Base-by-base conservation (phyloP, 352 stramenopile species). In the Pythium volutum region DNA sequence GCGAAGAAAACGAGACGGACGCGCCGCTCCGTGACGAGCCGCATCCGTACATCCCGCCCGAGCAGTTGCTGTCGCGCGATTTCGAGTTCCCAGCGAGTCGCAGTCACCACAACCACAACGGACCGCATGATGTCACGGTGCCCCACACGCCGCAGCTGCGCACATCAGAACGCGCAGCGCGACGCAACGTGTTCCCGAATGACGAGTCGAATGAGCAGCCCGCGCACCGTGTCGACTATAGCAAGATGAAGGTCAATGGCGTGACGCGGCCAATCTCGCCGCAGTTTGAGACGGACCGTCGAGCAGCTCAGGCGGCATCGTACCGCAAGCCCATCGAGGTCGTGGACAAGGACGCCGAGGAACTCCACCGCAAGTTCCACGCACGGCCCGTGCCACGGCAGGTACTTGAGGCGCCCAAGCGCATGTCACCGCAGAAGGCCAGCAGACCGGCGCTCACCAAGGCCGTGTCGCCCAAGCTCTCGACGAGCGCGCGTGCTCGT, bases 361-460 rank as follows among this genome's bases (percentile, higher is more conserved):
- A 94, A 53, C 50, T 94, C 54, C 67, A 76, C 15, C 85, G 78
- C 42, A 90, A 94, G 54, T 94, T 94, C 58, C 84, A 91, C 34
- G 82, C 82, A 29, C 65, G 74, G 4, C 82, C 84, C n/a, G 63
- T 94, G 22, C 83, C 76, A 38, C 71, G 72, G 25, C 72, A 62
- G 15, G 78, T 93, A 36, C 62, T 93, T 16, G 69, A 83, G 43
- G 55, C 73, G 0, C 59, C 52, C 42, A 31, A 53, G 54, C n/a
- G n/a, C 31, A 58, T 70, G 11, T 61, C 55, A 2, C 25, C 48
- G 7, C 50, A 57, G 29, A 64, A 61, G 49, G 33, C 55, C 16
- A 34, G 69, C 18, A 70, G 68, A 48, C 57, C 76, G 42, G 59
- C 69, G 4, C 69, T 88, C 23, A 84, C 74, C 20, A 72, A 76